A percentile compares a stretch with the other conserved stretches of the same genome.
Conservation (phyloP, 1,139 yeast genomes). For the Groenewaldozyma sp. region DNA sequence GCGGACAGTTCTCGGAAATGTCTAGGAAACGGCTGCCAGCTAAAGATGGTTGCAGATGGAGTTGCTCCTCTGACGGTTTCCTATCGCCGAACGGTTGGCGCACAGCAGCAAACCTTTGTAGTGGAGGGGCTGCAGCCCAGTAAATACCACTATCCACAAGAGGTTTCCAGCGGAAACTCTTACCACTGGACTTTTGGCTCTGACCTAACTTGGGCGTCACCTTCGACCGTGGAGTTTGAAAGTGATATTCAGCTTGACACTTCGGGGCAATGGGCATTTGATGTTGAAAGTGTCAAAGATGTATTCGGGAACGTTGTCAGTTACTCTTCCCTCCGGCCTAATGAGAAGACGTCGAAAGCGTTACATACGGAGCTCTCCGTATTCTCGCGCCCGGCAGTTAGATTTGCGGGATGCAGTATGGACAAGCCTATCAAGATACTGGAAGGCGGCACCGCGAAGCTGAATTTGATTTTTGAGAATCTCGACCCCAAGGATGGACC, state of each 20-base stretch:
- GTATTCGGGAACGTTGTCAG: slow-evolving; percentile 62
- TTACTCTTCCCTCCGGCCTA: slow-evolving; percentile 33
- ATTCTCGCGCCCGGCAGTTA: slow-evolving; percentile 52
- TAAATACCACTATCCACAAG: slow-evolving; percentile 34
- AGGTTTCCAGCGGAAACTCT: slow-evolving; percentile 18
- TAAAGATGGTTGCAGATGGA: slow-evolving; percentile 55
- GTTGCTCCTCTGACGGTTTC: slow-evolving; percentile 65
- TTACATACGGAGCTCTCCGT: slow-evolving; percentile 24
- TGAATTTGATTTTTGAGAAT: slow-evolving; percentile 20
- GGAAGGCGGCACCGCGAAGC: slow-evolving; percentile 20
- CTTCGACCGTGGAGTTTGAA: slow-evolving; percentile 40
- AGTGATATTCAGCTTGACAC: slow-evolving; percentile 40
- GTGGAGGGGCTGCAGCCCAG: slow-evolving; percentile 45
- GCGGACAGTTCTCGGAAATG: slow-evolving; percentile 33
- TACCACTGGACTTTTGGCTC: slow-evolving; percentile 11
- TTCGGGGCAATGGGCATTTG: slow-evolving; percentile 56
- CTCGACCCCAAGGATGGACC: slow-evolving; percentile 25
- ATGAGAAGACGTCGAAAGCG: slow-evolving; percentile 4
- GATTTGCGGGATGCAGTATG: slow-evolving; percentile 29
- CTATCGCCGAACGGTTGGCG: slow-evolving; percentile 50
- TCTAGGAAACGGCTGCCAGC: slow-evolving; percentile 47
- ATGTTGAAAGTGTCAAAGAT: slow-evolving; percentile 59
- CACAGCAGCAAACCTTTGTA: slow-evolving; percentile 32
- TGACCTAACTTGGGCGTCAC: slow-evolving; percentile 45
- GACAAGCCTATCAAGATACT: slow-evolving; percentile 28